These are phyloP conservation scores for Alternaria gaisen DNA, from an alignment of 2,329 filamentous ascomycete species.

Conservation along the genomic window DNA sequence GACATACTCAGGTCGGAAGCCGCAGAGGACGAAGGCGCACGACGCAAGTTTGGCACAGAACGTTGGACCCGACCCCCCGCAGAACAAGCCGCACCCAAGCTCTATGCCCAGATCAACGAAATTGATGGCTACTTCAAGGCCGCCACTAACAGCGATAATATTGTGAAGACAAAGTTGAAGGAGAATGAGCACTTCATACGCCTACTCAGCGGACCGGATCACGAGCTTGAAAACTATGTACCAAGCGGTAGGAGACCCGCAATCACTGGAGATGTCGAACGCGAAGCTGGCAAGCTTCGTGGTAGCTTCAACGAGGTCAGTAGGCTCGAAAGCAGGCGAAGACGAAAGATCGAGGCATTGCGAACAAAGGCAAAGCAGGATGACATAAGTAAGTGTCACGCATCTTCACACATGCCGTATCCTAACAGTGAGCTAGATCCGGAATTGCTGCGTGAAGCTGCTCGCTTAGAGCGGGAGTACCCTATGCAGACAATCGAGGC, in stretches of 20 bases:
- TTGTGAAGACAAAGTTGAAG: conserved; percentile 80
- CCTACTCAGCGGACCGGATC: conserved; percentile 80
- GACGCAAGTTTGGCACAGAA: conserved; percentile 83
- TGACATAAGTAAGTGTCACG: conserved; percentile 72
- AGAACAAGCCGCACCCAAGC: conserved; percentile 72
- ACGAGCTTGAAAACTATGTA: conserved; percentile 85
- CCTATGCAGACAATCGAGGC: conserved; percentile 85
- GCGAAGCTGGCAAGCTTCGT: conserved; percentile 78
- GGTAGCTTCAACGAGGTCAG: conserved; percentile 84
- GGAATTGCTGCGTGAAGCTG: conserved; percentile 83
- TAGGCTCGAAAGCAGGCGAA: conserved; percentile 80
- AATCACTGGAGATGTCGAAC: conserved; percentile 82
- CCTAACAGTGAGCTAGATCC: conserved; percentile 60
- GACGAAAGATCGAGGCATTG: conserved; percentile 80
- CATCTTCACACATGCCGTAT: conserved; percentile 11
- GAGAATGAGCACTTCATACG: conserved; percentile 78
- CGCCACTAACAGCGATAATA: conserved; percentile 70
- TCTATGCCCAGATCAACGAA: conserved; percentile 78
- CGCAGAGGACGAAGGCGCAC: conserved; percentile 80
- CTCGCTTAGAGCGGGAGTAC: conserved; percentile 83
- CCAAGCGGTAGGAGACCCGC: conserved; percentile 82
- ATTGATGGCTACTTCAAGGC: conserved; percentile 87
- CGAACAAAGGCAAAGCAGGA: conserved; percentile 83
- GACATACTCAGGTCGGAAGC: conserved; percentile 80
- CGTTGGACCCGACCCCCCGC: conserved; percentile 80